Base-by-base conservation (phyloP, 257 asterid species). In the Osmanthus fragrans region DNA sequence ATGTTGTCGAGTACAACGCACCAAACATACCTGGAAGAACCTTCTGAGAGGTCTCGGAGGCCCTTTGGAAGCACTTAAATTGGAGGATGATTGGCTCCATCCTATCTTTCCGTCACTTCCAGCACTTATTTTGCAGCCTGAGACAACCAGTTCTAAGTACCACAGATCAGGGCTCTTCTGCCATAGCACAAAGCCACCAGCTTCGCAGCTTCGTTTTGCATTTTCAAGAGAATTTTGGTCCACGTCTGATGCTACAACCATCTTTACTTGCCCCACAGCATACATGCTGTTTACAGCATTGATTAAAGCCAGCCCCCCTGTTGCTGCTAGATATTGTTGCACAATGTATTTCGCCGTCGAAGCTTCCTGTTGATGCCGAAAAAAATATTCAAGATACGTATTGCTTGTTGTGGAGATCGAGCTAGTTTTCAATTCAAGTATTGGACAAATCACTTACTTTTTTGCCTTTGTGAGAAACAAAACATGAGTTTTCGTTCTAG, bases 121-220 rank as follows among this genome's bases (percentile, higher is more conserved):
- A 11, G 98, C 92, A 29, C 92, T 87, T 7, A 95, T 81, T 74
- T 91, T 95, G 84, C 81, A 75, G 47, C 94, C 92, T 0, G 98
- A 90, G 47, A 95, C 91, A 1, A 87, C 90, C 47, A 95, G 90
- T 64, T 95, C 99, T 7, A 95, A 93, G 85, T 83, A 91, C 99
- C 99, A 95, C 3, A 93, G 72, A 76, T 95, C 93, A 9, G 99
- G 98, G 76, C 89, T 95, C 92, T 85, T 93, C 76, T 90, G 98
- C 99, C 99, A 95, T 0, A 95, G 79, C 73, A 93, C 99, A 64
- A 93, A 95, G 0, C 99, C 98, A 3, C 99, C 99, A 0, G 88
- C 85, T 80, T 91, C 98, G 7, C 85, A 73, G 30, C 71, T 80
- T 23, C 79, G 75, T 45, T 45, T 83, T 1, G 74, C 65, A 23